Evolutionary conservation across 345 rosid genomes (phyloP).

Genomic region (Sisymbrium irio): DNA sequence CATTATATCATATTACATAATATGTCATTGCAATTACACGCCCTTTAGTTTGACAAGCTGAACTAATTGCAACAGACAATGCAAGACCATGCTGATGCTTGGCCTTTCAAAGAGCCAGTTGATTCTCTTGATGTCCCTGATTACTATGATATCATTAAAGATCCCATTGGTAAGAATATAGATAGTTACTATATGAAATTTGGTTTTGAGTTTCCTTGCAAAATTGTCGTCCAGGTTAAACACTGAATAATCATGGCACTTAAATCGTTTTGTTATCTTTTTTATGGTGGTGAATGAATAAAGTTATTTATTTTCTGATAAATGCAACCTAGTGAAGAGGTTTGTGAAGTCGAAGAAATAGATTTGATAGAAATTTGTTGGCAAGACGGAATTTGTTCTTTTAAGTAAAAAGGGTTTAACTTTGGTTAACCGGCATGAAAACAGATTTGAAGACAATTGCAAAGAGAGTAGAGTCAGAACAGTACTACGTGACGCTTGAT

Average conservation of each 20-base stretch:
- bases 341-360: neutral
- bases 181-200: neutral
- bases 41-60: slow-evolving; percentile 6
- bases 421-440: slow-evolving; percentile 14
- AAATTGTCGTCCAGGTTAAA: neutral
- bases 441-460: slow-evolving; percentile 91
- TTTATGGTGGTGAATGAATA: neutral
- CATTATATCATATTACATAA: neutral
- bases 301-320: neutral
- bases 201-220: neutral
- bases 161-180: slow-evolving; percentile 80
- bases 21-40: neutral
- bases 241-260: neutral
- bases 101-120: slow-evolving; percentile 99
- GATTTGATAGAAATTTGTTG: neutral
- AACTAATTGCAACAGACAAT: slow-evolving; percentile 59
- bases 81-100: slow-evolving; percentile 94
- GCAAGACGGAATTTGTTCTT: neutral
- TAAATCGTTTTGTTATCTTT: neutral
- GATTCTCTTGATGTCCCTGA: slow-evolving; percentile 95
- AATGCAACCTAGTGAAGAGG: neutral
- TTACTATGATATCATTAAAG: slow-evolving; percentile 96
- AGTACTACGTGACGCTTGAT: slow-evolving; percentile 87
- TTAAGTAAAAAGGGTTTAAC: neutral
- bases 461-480: slow-evolving; percentile 93